Evolutionary conservation across 768 basidiomycete genomes (phyloP).

Genomic region (Tylopilus vinaceipallidus): DNA sequence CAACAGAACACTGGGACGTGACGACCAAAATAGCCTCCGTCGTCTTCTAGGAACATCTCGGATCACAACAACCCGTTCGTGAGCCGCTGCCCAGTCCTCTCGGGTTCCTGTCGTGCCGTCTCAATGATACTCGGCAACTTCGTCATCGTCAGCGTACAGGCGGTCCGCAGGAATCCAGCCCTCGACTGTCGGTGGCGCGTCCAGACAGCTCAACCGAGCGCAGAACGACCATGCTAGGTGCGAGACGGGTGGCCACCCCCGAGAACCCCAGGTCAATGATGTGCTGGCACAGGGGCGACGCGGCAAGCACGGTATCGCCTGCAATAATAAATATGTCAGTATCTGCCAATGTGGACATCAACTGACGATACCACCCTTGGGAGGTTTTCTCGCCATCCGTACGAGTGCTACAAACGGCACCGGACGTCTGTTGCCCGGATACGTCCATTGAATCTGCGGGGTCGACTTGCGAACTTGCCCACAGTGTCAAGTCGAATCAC

Average conservation of each 20-base stretch:
- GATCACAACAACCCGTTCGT: slow-evolving; percentile 53
- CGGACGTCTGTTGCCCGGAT: slow-evolving; percentile 95
- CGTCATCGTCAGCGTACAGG: slow-evolving; percentile 40
- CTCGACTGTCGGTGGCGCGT: slow-evolving; percentile 68
- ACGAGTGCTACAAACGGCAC: slow-evolving; percentile 85
- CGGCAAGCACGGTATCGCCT: slow-evolving; percentile 91
- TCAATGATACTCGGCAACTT: slow-evolving; percentile 87
- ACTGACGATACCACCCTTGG: slow-evolving; percentile 63
- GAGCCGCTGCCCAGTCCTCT: slow-evolving; percentile 72
- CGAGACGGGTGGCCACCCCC: slow-evolving; percentile 77
- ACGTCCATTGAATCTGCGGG: slow-evolving; percentile 87
- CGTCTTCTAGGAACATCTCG: too few species aligned
- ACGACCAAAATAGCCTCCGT: slow-evolving; percentile 9
- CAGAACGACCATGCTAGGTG: slow-evolving; percentile 63
- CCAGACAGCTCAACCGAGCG: slow-evolving; percentile 76
- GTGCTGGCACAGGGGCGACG: slow-evolving; percentile 84
- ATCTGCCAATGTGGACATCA: background rate
- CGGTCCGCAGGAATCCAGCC: slow-evolving; percentile 58
- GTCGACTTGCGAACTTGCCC: slow-evolving; percentile 3
- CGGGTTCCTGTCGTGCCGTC: slow-evolving; percentile 96
- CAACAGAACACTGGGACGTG: too few species aligned
- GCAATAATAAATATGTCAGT: slow-evolving; percentile 13
- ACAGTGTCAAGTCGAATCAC: background rate
- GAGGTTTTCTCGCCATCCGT: slow-evolving; percentile 82
- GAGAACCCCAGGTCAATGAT: slow-evolving; percentile 84